Conservation (phyloP, 176 grass and related monocot genomes). For the Oryza coarctata region DNA sequence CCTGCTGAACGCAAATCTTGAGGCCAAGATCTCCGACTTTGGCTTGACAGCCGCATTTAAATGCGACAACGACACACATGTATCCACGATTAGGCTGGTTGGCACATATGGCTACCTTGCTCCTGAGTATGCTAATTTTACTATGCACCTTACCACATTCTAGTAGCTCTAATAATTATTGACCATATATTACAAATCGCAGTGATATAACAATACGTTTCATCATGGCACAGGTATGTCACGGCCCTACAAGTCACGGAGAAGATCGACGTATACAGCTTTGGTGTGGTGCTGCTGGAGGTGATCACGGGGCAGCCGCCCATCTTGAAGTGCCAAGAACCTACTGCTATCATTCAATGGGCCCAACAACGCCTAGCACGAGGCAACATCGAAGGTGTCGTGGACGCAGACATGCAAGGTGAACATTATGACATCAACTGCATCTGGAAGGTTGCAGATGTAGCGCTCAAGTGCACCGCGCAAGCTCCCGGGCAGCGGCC, state of each 20-base stretch:
- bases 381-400: constrained; percentile 42
- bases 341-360: constrained; percentile 25
- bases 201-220: background rate
- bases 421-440: constrained; percentile 40
- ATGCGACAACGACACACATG: background rate
- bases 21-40: constrained; percentile 67
- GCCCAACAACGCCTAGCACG: background rate
- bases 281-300: constrained; percentile 37
- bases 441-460: constrained; percentile 49
- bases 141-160: background rate
- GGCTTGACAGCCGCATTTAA: constrained; percentile 44
- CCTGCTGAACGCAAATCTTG: constrained; percentile 38
- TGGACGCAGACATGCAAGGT: constrained; percentile 23
- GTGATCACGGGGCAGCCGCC: background rate
- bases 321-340: constrained; percentile 2
- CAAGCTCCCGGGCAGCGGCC: constrained; percentile 9
- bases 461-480: constrained; percentile 59
- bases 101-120: constrained; percentile 57
- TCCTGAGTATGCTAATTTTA: constrained; percentile 45
- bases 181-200: background rate
- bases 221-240: background rate
- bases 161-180: background rate
- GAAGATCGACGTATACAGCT: constrained; percentile 48
- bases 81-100: background rate
- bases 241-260: background rate